Percentiles rank a stretch among this genome's conserved stretches.
phyloP scores from a whole-genome alignment of 352 stramenopile species.

The Phytophthora palmivora region DNA sequence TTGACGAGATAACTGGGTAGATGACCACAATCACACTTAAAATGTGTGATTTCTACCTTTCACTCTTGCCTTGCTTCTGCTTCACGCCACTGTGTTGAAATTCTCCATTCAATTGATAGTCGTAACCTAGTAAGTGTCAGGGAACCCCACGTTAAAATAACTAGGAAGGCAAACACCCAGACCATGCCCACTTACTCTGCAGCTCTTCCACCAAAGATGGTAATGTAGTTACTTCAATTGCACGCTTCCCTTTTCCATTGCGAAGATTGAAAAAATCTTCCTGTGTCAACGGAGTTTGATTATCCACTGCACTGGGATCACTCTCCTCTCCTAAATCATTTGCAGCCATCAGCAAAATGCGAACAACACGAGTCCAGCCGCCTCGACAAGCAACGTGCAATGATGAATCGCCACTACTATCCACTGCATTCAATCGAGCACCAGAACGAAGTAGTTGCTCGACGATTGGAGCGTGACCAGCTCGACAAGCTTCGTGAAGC shows the following conservation, averaged over 20 bases:
- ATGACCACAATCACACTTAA: too few relatives aligned
- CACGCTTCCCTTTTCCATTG: conserved; percentile 54
- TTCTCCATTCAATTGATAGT: conserved; percentile 20
- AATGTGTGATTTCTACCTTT: too few relatives aligned
- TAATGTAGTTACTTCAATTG: conserved; percentile 57
- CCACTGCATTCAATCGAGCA: conserved; percentile 42
- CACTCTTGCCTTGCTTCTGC: conserved; percentile 1
- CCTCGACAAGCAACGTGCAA: conserved; percentile 62
- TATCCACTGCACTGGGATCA: not conserved
- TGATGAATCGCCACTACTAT: conserved; percentile 57
- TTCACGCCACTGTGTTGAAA: conserved; percentile 5
- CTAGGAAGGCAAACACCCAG: not conserved
- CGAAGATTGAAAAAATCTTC: conserved; percentile 49
- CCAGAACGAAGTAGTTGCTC: conserved; percentile 48
- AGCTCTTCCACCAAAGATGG: conserved; percentile 36
- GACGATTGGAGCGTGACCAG: conserved; percentile 45
- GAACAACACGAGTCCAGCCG: conserved; percentile 49
- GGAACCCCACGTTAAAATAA: not conserved
- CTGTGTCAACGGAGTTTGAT: conserved; percentile 8
- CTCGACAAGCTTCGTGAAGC: conserved; percentile 66
- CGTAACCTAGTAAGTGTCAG: conserved; percentile 9
- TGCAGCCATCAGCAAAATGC: conserved; percentile 48
- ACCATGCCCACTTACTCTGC: conserved; percentile 23
- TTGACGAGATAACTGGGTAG: too few relatives aligned
- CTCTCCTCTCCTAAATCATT: conserved; percentile 22